phyloP scores from a whole-genome alignment of 805 yeast species.

The Candida insectorum region DNA sequence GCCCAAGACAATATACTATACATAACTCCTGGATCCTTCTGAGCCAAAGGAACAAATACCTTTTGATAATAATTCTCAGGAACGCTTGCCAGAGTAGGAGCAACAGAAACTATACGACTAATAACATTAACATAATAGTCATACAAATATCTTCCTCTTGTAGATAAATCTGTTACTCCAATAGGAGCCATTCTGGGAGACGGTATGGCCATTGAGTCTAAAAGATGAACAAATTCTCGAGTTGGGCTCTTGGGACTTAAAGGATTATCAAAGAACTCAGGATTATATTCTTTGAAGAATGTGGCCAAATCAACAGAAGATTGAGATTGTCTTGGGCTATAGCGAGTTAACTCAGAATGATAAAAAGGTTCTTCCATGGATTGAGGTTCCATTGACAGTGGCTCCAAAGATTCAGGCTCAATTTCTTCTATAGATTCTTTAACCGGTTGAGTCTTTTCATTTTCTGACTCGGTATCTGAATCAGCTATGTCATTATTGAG shows the following conservation, averaged over 20 bases:
- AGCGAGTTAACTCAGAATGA: neutral
- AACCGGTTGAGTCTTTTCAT: neutral
- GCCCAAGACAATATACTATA: slow-evolving; percentile 56
- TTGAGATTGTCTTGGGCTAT: neutral
- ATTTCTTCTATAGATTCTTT: neutral
- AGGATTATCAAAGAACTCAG: slow-evolving; percentile 1
- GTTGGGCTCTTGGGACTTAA: neutral
- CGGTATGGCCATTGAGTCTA: slow-evolving; percentile 19
- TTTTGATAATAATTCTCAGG: slow-evolving; percentile 49
- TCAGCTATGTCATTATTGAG: no score
- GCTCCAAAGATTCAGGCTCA: neutral
- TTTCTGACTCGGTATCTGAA: no score
- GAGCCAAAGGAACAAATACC: slow-evolving; percentile 55
- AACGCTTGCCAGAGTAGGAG: slow-evolving; percentile 37
- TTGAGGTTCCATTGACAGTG: neutral
- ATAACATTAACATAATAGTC: slow-evolving; percentile 48
- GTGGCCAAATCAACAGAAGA: slow-evolving; percentile 1
- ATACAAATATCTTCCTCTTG: slow-evolving; percentile 38
- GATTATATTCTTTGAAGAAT: slow-evolving; percentile 3
- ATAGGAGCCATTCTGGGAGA: slow-evolving; percentile 22
- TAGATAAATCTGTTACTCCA: slow-evolving; percentile 24
- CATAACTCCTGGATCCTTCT: slow-evolving; percentile 46
- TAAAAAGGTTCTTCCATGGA: neutral
- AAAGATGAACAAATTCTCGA: neutral
- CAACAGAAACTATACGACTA: slow-evolving; percentile 42